A percentile compares a stretch with the other conserved stretches of the same genome.
Conservation (phyloP, 1,284 basidiomycete genomes). For the Leccinum subrobustum region DNA sequence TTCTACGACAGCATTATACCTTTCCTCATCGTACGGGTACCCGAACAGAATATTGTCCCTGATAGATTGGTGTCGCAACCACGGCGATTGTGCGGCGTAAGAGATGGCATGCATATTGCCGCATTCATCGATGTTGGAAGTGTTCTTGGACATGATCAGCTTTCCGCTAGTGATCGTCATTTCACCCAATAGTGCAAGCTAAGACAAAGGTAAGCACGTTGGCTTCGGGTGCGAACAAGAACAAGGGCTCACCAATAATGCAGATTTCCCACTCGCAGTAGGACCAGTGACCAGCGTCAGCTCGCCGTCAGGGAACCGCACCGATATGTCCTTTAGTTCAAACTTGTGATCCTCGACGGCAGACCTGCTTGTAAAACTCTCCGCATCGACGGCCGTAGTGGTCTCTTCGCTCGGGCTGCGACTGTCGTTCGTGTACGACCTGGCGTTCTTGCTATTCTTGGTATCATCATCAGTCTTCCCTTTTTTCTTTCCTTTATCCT, state of each 20-base stretch:
- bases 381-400: constrained; percentile 10
- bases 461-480: constrained; percentile 1
- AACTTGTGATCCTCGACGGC: constrained; percentile 43
- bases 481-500: constrained; percentile 15
- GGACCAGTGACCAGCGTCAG: constrained; percentile 57
- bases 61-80: constrained; percentile 50
- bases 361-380: constrained; percentile 15
- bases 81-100: constrained; percentile 60
- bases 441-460: constrained; percentile 6
- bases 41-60: constrained; percentile 51
- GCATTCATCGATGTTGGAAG: constrained; percentile 38
- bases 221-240: not conserved
- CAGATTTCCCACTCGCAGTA: constrained; percentile 71
- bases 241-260: constrained; percentile 26
- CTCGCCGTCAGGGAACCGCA: constrained; percentile 60
- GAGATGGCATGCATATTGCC: constrained; percentile 51
- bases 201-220: not conserved
- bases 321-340: constrained; percentile 52
- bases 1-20: constrained; percentile 47
- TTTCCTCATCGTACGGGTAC: constrained; percentile 39
- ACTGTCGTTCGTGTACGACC: not conserved
- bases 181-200: constrained; percentile 36
- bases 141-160: constrained; percentile 42
- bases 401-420: constrained; percentile 12
- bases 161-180: constrained; percentile 32